Evolutionary conservation across 176 grass and related monocot genomes (phyloP).

Genomic region (Eremochloa ophiuroides): DNA sequence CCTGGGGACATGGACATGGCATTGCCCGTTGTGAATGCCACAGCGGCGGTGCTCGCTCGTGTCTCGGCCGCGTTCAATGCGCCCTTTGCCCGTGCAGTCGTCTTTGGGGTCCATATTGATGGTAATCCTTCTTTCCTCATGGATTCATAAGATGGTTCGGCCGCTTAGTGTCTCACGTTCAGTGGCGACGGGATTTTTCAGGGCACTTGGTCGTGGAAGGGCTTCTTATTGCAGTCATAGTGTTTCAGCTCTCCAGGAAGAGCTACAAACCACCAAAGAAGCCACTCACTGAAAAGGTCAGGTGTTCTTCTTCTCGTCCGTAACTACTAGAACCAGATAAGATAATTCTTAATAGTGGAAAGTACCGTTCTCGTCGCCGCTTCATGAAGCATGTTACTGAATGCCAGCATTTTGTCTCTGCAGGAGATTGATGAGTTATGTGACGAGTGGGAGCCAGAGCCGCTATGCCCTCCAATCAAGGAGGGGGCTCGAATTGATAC

Average conservation of each 20-base stretch:
- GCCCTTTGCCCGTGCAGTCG: conserved; percentile 65
- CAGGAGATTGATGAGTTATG: conserved; percentile 98
- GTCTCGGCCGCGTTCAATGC: conserved; percentile 69
- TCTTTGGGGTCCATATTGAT: conserved; percentile 91
- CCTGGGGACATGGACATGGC: conserved; percentile 44
- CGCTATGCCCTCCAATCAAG: conserved; percentile 69
- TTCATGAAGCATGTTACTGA: conserved; percentile 28
- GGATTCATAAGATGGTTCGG: background rate
- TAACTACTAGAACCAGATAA: background rate
- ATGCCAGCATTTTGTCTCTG: conserved; percentile 20
- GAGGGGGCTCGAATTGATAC: conserved; percentile 43
- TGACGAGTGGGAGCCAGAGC: conserved; percentile 90
- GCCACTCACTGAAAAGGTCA: conserved; percentile 81
- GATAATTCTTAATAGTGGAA: background rate
- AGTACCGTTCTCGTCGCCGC: background rate
- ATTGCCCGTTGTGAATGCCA: conserved; percentile 63
- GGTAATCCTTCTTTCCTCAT: conserved; percentile 32
- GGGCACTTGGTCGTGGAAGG: conserved; percentile 93
- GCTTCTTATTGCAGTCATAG: conserved; percentile 77
- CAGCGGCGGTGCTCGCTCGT: conserved; percentile 47
- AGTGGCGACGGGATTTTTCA: conserved; percentile 27
- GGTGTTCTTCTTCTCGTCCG: conserved; percentile 6
- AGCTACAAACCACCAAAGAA: conserved; percentile 96
- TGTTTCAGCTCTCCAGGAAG: conserved; percentile 93
- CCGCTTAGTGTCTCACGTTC: conserved; percentile 25